phyloP scores from a whole-genome alignment of 2,329 filamentous ascomycete genomes.

The Chaetomiaceae sp. region DNA sequence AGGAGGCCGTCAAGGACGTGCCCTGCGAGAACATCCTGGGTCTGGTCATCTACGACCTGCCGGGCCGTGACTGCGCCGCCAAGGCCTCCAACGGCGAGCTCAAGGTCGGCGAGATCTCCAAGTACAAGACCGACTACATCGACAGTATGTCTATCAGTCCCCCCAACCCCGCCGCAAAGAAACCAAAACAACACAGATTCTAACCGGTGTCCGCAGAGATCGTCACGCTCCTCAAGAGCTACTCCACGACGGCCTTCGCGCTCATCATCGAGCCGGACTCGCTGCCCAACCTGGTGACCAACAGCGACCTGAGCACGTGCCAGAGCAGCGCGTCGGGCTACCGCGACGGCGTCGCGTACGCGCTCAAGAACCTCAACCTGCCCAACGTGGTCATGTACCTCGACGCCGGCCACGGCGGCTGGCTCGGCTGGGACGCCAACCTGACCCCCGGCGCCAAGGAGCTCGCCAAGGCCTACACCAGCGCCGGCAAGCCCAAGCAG shows the following conservation, averaged over 20 bases:
- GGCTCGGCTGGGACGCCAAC: conserved; percentile 59
- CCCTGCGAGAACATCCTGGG: conserved; percentile 36
- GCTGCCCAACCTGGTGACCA: conserved; percentile 57
- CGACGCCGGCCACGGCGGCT: conserved; percentile 58
- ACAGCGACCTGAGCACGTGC: conserved; percentile 49
- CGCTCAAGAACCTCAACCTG: conserved; percentile 49
- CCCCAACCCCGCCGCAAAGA: neutral
- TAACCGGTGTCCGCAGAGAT: conserved; percentile 35
- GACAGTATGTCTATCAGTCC: conserved; percentile 29
- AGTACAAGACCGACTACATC: conserved; percentile 38
- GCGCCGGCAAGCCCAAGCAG: conserved; percentile 33
- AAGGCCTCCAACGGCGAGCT: conserved; percentile 59
- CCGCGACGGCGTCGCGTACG: conserved; percentile 50
- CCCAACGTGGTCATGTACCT: conserved; percentile 59
- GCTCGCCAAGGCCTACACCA: conserved; percentile 35
- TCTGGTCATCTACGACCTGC: conserved; percentile 57
- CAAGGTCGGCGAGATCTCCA: conserved; percentile 43
- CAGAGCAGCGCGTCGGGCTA: conserved; percentile 48
- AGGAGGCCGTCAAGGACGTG: conserved; percentile 32
- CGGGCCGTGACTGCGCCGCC: conserved; percentile 58
- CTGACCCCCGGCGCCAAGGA: conserved; percentile 35
- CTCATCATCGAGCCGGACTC: conserved; percentile 53
- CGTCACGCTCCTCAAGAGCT: conserved; percentile 43
- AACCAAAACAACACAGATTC: neutral
- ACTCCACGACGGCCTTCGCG: conserved; percentile 44